Evolutionary conservation across 2,329 filamentous ascomycete genomes (phyloP).

Genomic region (Aspergillus neotritici): DNA sequence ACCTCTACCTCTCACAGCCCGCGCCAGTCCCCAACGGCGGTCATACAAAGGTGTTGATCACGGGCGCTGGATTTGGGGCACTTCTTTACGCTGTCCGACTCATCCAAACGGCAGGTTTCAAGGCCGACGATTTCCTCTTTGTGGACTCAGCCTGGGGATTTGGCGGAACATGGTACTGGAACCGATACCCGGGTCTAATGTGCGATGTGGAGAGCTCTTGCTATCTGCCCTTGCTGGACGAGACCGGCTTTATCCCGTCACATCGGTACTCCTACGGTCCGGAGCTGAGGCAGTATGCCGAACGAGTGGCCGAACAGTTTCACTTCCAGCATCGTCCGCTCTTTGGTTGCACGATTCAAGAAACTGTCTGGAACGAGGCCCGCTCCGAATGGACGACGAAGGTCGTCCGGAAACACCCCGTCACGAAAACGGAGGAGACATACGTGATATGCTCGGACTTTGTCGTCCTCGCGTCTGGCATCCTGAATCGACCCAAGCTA

Average conservation of each 20-base stretch:
- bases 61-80: conserved; percentile 16
- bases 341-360: too few species aligned
- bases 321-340: too few species aligned
- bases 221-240: conserved; percentile 11
- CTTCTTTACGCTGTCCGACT: conserved; percentile 9
- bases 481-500: conserved; percentile 16
- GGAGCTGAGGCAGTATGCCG: conserved; percentile 9
- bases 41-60: conserved; percentile 11
- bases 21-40: too few species aligned
- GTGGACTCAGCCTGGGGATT: conserved; percentile 12
- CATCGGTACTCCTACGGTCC: conserved; percentile 5
- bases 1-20: too few species aligned
- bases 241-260: conserved; percentile 12
- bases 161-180: conserved; percentile 42
- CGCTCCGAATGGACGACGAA: too few species aligned
- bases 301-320: conserved; percentile 30
- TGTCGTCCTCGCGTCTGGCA: conserved; percentile 30
- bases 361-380: too few species aligned
- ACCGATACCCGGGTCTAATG: conserved; percentile 44
- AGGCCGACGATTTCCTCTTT: conserved; percentile 4
- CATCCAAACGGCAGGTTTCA: background rate
- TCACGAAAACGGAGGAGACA: too few species aligned
- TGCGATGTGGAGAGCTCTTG: conserved; percentile 55
- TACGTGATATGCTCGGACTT: too few species aligned
- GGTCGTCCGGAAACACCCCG: too few species aligned